A percentile compares a stretch with the other conserved stretches of the same genome.
phyloP scores from a whole-genome alignment of 2,329 filamentous ascomycete genomes.

The Calycina herbarum region DNA sequence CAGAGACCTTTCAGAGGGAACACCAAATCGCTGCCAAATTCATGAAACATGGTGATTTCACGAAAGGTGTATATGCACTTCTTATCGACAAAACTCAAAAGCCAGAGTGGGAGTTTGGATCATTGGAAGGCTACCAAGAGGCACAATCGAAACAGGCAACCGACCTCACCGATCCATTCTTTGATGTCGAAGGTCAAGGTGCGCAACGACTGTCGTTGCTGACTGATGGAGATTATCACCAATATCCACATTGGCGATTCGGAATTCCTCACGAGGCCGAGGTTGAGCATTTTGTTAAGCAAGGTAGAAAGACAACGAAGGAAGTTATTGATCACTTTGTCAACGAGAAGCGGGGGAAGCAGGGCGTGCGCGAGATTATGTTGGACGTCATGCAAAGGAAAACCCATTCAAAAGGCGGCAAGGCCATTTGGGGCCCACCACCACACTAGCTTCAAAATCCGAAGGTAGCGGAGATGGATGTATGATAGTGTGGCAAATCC shows the following conservation, averaged over 20 bases:
- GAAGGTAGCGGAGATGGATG: slow-evolving; percentile 14
- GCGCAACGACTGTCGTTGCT: slow-evolving; percentile 57
- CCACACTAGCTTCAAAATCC: neutral
- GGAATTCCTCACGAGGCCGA: slow-evolving; percentile 69
- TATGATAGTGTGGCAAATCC: slow-evolving; percentile 24
- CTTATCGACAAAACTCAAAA: slow-evolving; percentile 65
- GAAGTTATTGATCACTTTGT: slow-evolving; percentile 66
- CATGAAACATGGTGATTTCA: slow-evolving; percentile 90
- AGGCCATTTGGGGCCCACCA: slow-evolving; percentile 30
- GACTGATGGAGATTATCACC: slow-evolving; percentile 59
- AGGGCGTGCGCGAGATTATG: slow-evolving; percentile 69
- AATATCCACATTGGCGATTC: slow-evolving; percentile 72
- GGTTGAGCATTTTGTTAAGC: slow-evolving; percentile 47
- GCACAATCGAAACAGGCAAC: slow-evolving; percentile 43
- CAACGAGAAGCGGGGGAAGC: slow-evolving; percentile 58
- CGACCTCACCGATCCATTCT: slow-evolving; percentile 66
- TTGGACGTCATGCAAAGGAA: slow-evolving; percentile 67
- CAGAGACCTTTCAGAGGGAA: slow-evolving; percentile 82
- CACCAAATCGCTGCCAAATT: slow-evolving; percentile 81
- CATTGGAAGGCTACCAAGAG: slow-evolving; percentile 64
- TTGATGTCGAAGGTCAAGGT: slow-evolving; percentile 49
- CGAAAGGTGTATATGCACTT: slow-evolving; percentile 82
- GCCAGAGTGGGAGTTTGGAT: slow-evolving; percentile 70
- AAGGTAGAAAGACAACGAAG: slow-evolving; percentile 45
- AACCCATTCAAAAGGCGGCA: slow-evolving; percentile 49